A percentile compares a stretch with the other conserved stretches of the same genome.
These are phyloP conservation scores for Moesziomyces antarcticus DNA, from an alignment of 1,284 basidiomycete genomes.

Conservation along the genomic window DNA sequence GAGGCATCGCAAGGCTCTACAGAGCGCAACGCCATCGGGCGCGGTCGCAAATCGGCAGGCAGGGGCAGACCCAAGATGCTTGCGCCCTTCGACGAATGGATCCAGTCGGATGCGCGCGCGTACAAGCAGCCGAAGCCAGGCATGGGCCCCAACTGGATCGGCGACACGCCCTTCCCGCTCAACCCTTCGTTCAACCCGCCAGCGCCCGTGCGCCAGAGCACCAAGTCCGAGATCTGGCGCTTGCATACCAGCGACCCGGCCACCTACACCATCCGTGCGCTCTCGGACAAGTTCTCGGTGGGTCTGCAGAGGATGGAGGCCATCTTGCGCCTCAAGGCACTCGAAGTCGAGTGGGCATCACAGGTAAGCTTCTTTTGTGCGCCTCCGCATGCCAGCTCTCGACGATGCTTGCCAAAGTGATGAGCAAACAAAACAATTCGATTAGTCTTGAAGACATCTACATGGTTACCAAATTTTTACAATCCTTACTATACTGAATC, in stretches of 20 bases:
- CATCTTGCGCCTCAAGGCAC: constrained; percentile 62
- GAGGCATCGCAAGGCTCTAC: constrained; percentile 26
- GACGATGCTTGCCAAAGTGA: constrained; percentile 31
- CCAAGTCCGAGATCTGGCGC: constrained; percentile 61
- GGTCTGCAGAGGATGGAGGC: constrained; percentile 56
- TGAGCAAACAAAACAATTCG: constrained; percentile 53
- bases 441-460: constrained; percentile 67
- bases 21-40: constrained; percentile 27
- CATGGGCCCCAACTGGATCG: constrained; percentile 63
- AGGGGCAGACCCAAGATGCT: constrained; percentile 40
- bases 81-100: constrained; percentile 59
- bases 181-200: constrained; percentile 65
- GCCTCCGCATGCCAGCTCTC: constrained; percentile 5
- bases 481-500: constrained; percentile 56
- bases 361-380: constrained; percentile 48
- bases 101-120: constrained; percentile 47
- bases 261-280: constrained; percentile 58
- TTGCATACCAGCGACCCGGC: constrained; percentile 55
- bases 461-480: constrained; percentile 56
- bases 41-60: constrained; percentile 44
- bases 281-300: constrained; percentile 59
- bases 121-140: constrained; percentile 58
- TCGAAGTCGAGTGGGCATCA: constrained; percentile 55
- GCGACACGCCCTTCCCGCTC: constrained; percentile 64
- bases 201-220: constrained; percentile 53